Base-by-base conservation (phyloP, 768 basidiomycete species). In the Stropharia rugosoannulata region DNA sequence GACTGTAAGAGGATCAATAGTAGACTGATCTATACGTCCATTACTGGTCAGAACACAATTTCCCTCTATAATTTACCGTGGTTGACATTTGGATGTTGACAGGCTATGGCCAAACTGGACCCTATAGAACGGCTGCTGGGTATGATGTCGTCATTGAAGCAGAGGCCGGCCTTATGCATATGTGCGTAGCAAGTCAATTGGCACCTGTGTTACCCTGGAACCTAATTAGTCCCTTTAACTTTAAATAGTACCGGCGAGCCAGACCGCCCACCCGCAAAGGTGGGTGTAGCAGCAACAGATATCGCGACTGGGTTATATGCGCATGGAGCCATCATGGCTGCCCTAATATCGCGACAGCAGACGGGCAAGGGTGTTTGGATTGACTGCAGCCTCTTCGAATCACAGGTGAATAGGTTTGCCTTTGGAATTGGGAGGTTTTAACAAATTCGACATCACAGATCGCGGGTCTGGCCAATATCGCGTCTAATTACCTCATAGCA, bases 251-350 rank as follows among this genome's bases (percentile, higher is more conserved):
- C 95, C 13, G 95, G 95, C 48, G 95, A 96, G 71, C 79, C 87
- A 8, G 86, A 89, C 63, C 86, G 93, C 9, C 82, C 85, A 13
- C 95, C 95, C 3, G 87, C 83, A 66, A 97, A 98, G 71, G 95
- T 96, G n/a, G 95, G 95, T 8, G 95, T 97, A 25, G 95, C 95
- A 1, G 87, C 87, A 5, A 96, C 94, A 11, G 95, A 95, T 71
- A 82, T 95, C 51, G 85, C 91, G 44, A 94, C 89, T 19, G 89
- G 89, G 2, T 78, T 98, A 22, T 97, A 95, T 69, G 87, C 93
- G 5, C 93, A 96, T 52, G 92, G 93, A 0, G 93, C 94, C 2
- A 89, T 98, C 58, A 86, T 98, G 80, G 95, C 95, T 5, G 95
- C 86, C 1, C 77, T 98, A 12, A 68, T 94, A 55, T 93, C 90